These are phyloP conservation scores for Kazachstania martiniae DNA, from an alignment of 805 yeast species.

Conservation along the genomic window DNA sequence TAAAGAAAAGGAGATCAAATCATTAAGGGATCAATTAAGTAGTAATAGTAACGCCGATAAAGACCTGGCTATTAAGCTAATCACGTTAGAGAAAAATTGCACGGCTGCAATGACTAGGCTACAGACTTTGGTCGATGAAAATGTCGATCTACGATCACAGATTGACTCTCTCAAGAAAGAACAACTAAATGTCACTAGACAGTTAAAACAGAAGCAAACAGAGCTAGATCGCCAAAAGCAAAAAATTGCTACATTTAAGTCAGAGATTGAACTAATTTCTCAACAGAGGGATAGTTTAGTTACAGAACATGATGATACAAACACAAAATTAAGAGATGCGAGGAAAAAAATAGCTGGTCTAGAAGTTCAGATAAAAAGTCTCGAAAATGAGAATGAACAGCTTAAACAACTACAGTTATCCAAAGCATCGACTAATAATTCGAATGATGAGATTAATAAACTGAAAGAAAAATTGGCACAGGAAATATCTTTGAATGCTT, in stretches of 20 bases:
- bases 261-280: conserved; percentile 19
- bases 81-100: conserved; percentile 25
- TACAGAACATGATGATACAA: conserved; percentile 19
- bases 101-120: conserved; percentile 29
- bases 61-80: conserved; percentile 29
- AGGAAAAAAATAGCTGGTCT: conserved; percentile 19
- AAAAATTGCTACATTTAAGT: conserved; percentile 18
- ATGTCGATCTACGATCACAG: conserved; percentile 32
- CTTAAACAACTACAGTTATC: conserved; percentile 29
- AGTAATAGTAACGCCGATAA: conserved; percentile 26
- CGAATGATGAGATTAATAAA: conserved; percentile 31
- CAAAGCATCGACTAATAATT: conserved; percentile 33
- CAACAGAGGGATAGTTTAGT: conserved; percentile 25
- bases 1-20: conserved; percentile 29
- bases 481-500: conserved; percentile 24
- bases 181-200: conserved; percentile 27
- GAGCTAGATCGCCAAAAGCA: conserved; percentile 26
- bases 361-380: conserved; percentile 24
- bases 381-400: conserved; percentile 32
- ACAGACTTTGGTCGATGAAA: conserved; percentile 33
- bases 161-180: conserved; percentile 31
- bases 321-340: conserved; percentile 19
- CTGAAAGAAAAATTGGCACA: conserved; percentile 27
- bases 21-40: conserved; percentile 23
- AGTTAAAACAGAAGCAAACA: conserved; percentile 28